These are phyloP conservation scores for Russula abietina DNA, from an alignment of 768 basidiomycete species.

Conservation along the genomic window DNA sequence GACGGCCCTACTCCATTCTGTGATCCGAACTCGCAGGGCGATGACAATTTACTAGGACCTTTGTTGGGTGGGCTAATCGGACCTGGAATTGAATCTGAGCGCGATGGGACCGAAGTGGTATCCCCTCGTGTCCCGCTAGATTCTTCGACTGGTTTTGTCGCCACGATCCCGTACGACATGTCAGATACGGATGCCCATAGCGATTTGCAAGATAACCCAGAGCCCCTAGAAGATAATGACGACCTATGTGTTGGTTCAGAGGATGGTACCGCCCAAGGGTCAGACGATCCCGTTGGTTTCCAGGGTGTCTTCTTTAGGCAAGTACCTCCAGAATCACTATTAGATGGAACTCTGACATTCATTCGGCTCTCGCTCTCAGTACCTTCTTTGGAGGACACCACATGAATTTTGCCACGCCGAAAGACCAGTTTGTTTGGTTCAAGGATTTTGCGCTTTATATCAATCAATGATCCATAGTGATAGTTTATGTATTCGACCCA, in stretches of 20 bases:
- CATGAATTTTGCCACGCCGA: slow-evolving; percentile 58
- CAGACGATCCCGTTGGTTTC: slow-evolving; percentile 33
- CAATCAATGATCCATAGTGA: slow-evolving; percentile 21
- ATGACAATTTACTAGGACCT: background rate
- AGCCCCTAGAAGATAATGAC: background rate
- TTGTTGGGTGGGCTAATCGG: background rate
- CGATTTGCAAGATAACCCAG: background rate
- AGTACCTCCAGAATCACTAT: background rate
- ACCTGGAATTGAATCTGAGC: background rate
- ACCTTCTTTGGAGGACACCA: slow-evolving; percentile 80
- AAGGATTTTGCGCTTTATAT: slow-evolving; percentile 54
- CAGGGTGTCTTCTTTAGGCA: slow-evolving; percentile 72
- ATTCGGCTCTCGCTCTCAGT: slow-evolving; percentile 34
- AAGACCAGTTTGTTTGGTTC: slow-evolving; percentile 73
- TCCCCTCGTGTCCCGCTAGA: background rate
- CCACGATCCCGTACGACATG: background rate
- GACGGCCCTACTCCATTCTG: slow-evolving; percentile 27
- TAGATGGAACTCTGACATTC: background rate
- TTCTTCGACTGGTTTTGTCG: background rate
- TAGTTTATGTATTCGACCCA: background rate
- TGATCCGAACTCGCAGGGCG: background rate
- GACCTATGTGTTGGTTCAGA: background rate
- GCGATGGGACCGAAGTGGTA: background rate
- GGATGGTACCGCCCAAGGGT: slow-evolving; percentile 1
- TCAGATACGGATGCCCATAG: background rate